Base-by-base conservation (phyloP, 148 eudicot genomes). In the Pharnaceum exiguum region DNA sequence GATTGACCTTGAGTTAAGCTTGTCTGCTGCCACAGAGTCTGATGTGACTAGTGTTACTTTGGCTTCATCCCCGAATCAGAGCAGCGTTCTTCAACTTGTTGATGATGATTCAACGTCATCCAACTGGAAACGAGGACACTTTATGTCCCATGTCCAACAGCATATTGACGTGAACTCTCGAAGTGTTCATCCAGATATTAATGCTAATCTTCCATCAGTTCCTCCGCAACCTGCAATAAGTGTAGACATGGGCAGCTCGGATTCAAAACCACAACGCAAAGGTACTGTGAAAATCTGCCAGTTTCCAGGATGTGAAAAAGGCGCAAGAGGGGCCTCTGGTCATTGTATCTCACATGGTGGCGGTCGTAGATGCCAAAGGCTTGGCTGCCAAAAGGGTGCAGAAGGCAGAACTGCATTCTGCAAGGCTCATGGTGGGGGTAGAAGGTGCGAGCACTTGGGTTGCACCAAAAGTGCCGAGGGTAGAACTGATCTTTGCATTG, bases 401-500 rank as follows among this genome's bases (percentile, higher is more conserved):
- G 93, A 85, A 74, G 93, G 93, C 24, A 79, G 42, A 69, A 82
- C 88, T 12, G 71, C 74, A 18, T 79, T 85, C 57, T 85, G 93
- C 73, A 85, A 85, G 60, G 88, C 83, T 29, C 93, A 85, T 59
- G 93, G 93, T 17, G 93, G 93, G 16, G 94, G 94, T 28, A 65
- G 80, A 27, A 71, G 94, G 55, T 85, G 94, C 64, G 77, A 77
- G 29, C 30, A 65, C 43, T 75, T 77, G 37, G 96, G 84, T 17
- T 88, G 96, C 68, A 82, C 80, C 25, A 85, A 78, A 67, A 88
- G 91, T 46, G 96, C 96, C 5, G 96, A 88, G 67, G 91, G 96
- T 7, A 74, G 81, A 1, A 88, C 91, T 2, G 75, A 74, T 53
- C 71, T 36, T 46, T 88, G 96, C 69, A 88, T 88, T 29, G 75